Percentiles rank a stretch among this genome's conserved stretches.
phyloP scores from a whole-genome alignment of 345 rosid species.

The Linum lewisii region DNA sequence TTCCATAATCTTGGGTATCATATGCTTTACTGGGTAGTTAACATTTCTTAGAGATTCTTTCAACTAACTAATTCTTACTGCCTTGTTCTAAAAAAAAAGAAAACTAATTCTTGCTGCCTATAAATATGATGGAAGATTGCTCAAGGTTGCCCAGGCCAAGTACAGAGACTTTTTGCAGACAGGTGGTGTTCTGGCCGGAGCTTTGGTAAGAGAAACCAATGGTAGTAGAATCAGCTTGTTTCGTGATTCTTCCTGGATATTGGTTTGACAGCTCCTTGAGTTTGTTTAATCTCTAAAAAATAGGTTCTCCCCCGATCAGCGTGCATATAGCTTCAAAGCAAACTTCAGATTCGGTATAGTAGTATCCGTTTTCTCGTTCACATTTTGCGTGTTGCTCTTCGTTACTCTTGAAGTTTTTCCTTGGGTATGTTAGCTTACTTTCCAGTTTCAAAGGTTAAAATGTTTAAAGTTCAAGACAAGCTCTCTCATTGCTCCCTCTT shows the following conservation, averaged over 20 bases:
- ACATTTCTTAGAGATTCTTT: conserved; percentile 1
- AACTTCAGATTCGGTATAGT: conserved; percentile 85
- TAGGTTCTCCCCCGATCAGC: conserved; percentile 83
- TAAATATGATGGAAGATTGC: conserved; percentile 77
- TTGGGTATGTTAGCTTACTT: neutral
- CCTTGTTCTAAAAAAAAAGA: no score
- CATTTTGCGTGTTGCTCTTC: no score
- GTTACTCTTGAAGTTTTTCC: no score
- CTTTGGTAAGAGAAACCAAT: conserved; percentile 45
- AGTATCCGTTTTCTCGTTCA: no score
- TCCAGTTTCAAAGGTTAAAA: conserved; percentile 77
- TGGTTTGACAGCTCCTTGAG: conserved; percentile 10
- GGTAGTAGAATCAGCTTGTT: no score
- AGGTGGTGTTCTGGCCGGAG: conserved; percentile 91
- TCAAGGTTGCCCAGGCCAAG: conserved; percentile 66
- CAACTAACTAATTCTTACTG: no score
- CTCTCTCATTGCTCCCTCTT: conserved; percentile 75
- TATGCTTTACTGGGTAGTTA: conserved; percentile 7
- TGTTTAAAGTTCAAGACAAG: conserved; percentile 83
- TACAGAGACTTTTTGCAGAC: conserved; percentile 85
- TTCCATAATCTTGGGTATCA: no score
- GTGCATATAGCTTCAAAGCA: conserved; percentile 93
- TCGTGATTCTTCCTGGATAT: neutral
- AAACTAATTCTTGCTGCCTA: conserved; percentile 56
- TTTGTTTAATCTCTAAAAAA: conserved; percentile 41